These are phyloP conservation scores for Pseudophaeomoniella oleicola DNA, from an alignment of 2,329 filamentous ascomycete species.

Conservation along the genomic window DNA sequence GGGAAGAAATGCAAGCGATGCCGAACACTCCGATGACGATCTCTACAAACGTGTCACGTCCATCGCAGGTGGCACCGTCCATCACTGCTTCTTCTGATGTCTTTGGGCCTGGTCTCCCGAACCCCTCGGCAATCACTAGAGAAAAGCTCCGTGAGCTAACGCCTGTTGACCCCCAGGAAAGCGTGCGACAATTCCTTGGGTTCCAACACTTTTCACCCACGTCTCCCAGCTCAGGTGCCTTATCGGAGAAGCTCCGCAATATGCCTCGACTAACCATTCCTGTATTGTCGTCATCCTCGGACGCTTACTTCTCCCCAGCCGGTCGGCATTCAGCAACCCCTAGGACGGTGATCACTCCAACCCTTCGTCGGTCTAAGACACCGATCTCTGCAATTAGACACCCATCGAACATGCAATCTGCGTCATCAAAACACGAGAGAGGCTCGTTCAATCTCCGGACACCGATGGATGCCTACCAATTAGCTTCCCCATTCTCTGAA, in stretches of 20 bases:
- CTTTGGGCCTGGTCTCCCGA: slow-evolving; percentile 53
- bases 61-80: slow-evolving; percentile 62
- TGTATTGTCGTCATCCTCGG: slow-evolving; percentile 17
- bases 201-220: slow-evolving; percentile 52
- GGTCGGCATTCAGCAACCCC: slow-evolving; percentile 3
- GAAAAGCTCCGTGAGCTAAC: slow-evolving; percentile 55
- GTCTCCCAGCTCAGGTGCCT: slow-evolving; percentile 13
- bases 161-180: slow-evolving; percentile 73
- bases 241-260: slow-evolving; percentile 35
- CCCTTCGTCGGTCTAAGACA: slow-evolving; percentile 13
- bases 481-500: slow-evolving; percentile 79
- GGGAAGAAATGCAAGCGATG: slow-evolving; percentile 50
- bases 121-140: slow-evolving; percentile 56
- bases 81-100: slow-evolving; percentile 85
- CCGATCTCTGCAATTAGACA: slow-evolving; percentile 15
- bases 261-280: slow-evolving; percentile 46
- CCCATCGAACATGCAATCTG: slow-evolving; percentile 6
- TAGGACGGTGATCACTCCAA: slow-evolving; percentile 2
- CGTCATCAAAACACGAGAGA: slow-evolving; percentile 16
- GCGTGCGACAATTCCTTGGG: slow-evolving; percentile 77
- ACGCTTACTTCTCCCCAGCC: slow-evolving; percentile 9
- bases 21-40: slow-evolving; percentile 37
- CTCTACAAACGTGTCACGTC: slow-evolving; percentile 65
- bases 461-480: slow-evolving; percentile 53
- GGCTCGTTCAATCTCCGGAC: slow-evolving; percentile 11